A percentile compares a stretch with the other conserved stretches of the same genome.
These are phyloP conservation scores for Aristolochia californica DNA, from an alignment of 164 flowering plant genomes.

Conservation along the genomic window DNA sequence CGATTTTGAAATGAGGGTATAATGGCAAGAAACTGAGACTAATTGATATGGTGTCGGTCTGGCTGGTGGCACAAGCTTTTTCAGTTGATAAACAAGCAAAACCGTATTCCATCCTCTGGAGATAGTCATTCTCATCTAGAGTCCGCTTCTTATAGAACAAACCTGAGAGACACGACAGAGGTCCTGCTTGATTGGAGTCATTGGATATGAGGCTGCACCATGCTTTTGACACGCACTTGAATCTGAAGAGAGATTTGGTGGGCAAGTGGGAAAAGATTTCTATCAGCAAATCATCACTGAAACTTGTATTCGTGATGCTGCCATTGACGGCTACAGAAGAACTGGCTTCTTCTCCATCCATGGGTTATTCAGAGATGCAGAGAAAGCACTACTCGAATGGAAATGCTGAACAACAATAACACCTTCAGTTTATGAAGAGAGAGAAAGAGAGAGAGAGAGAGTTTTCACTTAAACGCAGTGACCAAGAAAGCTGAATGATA, in stretches of 20 bases:
- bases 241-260: neutral
- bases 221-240: constrained; percentile 1
- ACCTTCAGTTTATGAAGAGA: too few species aligned
- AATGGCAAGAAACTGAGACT: constrained; percentile 1
- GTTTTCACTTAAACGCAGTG: too few species aligned
- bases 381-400: too few species aligned
- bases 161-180: neutral
- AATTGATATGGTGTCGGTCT: neutral
- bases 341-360: too few species aligned
- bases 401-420: too few species aligned
- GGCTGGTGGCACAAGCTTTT: neutral
- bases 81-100: neutral
- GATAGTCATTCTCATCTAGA: too few species aligned
- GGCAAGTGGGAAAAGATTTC: constrained; percentile 3
- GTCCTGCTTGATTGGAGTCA: too few species aligned
- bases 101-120: neutral
- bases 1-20: neutral
- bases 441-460: too few species aligned
- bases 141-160: neutral
- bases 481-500: too few species aligned
- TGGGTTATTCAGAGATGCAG: too few species aligned
- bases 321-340: neutral
- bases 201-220: neutral
- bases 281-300: too few species aligned
- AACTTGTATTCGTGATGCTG: too few species aligned